These are phyloP conservation scores for Brassica rapa DNA, from an alignment of 345 rosid genomes.

Conservation along the genomic window DNA sequence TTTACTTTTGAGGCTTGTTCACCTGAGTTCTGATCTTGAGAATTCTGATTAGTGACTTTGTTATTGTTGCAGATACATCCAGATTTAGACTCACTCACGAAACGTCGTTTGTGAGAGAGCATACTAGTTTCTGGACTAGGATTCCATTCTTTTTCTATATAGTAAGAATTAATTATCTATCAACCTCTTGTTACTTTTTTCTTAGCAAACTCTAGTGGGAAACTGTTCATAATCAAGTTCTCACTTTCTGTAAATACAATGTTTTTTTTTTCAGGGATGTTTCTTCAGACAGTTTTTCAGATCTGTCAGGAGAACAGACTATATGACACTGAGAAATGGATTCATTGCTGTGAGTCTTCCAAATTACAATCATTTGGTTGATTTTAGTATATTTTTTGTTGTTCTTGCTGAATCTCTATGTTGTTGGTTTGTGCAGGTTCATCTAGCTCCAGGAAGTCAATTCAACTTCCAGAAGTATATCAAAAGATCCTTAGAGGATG, in stretches of 20 bases:
- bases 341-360: slow-evolving; percentile 70
- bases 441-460: slow-evolving; percentile 89
- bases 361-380: background rate
- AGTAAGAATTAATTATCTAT: slow-evolving; percentile 48
- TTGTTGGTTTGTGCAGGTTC: slow-evolving; percentile 56
- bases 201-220: slow-evolving; percentile 1
- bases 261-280: slow-evolving; percentile 65
- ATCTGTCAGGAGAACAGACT: slow-evolving; percentile 86
- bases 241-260: slow-evolving; percentile 5
- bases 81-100: slow-evolving; percentile 93
- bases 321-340: slow-evolving; percentile 84
- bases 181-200: background rate
- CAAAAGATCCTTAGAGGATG: slow-evolving; percentile 90
- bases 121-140: slow-evolving; percentile 88
- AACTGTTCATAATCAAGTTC: background rate
- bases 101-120: slow-evolving; percentile 86
- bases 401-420: slow-evolving; percentile 22
- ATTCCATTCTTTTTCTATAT: slow-evolving; percentile 77
- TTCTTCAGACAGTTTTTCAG: slow-evolving; percentile 86
- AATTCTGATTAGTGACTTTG: slow-evolving; percentile 1
- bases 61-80: slow-evolving; percentile 66
- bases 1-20: slow-evolving; percentile 15
- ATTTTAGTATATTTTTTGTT: background rate
- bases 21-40: slow-evolving; percentile 23
- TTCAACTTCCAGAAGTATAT: slow-evolving; percentile 90